Base-by-base conservation (phyloP, 2,329 filamentous ascomycete species). In the Claviceps purpurea region DNA sequence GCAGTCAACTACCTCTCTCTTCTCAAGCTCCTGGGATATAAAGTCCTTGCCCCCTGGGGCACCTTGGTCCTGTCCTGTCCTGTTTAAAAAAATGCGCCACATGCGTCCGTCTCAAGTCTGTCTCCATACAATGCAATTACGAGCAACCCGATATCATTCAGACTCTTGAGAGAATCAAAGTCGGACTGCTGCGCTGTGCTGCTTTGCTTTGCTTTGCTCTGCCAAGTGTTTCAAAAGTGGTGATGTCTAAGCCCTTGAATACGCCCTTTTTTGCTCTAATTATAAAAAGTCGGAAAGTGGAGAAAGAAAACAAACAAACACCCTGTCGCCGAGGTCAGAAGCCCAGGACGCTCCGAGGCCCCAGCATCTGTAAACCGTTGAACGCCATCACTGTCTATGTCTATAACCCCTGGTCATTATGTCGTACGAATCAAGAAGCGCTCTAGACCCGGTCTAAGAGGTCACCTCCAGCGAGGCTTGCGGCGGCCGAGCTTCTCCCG, bases 381-480 rank as follows among this genome's bases (percentile, higher is more conserved):
- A 69, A 69, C 68, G 67, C 68, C 68, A 56, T 60, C 61, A 64
- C 65, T 60, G 57, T 69, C 65, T 68, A 67, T 66, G 55, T 70
- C 64, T 69, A 70, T 69, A 64, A 55, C 58, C 65, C 62, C 60
- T 62, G 60, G 56, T 70, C 67, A 62, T 70, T 61, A 69, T 61
- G 57, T 69, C 67, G 61, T 69, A 58, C 54, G 30, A 59, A 58
- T 59, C 57, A 59, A 52, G 46, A 55, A 51, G 56, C 51, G 58
- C 53, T 54, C 56, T 70, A 75, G 60, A 69, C 67, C 55, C 78
- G 72, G 58, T 84, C 81, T 63, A 77, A 76, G 52, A 86, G 70
- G 62, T 87, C 83, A 51, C 78, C 80, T 40, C 87, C 87, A 24
- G 86, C 82, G 55, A 93, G 73, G 59, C 88, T 95, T 62, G 84